phyloP scores from a whole-genome alignment of 495 filamentous ascomycete species.

The Aspergillus mulundensis region DNA sequence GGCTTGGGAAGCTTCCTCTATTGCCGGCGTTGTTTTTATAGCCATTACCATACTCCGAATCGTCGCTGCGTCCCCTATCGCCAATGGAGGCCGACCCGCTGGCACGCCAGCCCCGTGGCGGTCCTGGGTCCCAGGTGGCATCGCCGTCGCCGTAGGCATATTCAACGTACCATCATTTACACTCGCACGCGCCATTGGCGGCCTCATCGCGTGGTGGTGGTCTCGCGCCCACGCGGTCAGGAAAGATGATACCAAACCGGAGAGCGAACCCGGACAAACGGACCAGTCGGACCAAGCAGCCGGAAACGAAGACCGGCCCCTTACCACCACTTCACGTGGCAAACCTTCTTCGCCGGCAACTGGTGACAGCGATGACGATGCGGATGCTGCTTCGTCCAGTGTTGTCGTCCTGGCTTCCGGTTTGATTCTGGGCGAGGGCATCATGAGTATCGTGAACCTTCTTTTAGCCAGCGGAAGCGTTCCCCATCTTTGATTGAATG shows the following conservation, averaged over 20 bases:
- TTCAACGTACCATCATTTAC: conserved; percentile 98
- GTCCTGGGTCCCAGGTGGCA: conserved; percentile 75
- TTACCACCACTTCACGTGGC: not conserved
- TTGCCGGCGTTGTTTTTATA: conserved; percentile 66
- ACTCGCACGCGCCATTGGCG: conserved; percentile 81
- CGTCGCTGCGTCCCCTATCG: conserved; percentile 39
- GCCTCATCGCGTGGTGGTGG: conserved; percentile 76
- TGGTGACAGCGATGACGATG: conserved; percentile 13
- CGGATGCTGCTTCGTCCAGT: conserved; percentile 46
- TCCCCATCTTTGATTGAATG: conserved; percentile 59
- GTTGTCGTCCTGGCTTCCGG: conserved; percentile 66
- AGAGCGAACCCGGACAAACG: not conserved
- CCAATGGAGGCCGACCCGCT: conserved; percentile 19
- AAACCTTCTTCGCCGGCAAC: conserved; percentile 23
- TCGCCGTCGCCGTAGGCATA: conserved; percentile 95
- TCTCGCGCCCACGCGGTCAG: conserved; percentile 26
- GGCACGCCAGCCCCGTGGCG: conserved; percentile 34
- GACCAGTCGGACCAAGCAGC: not conserved
- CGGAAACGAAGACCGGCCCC: not conserved
- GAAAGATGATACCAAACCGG: not conserved
- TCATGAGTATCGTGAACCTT: conserved; percentile 89
- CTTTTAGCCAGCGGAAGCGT: conserved; percentile 74
- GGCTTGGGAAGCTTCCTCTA: conserved; percentile 71
- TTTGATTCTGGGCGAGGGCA: conserved; percentile 89
- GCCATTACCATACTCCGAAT: conserved; percentile 65